These are phyloP conservation scores for Penicillium sp. DNA, from an alignment of 2,329 filamentous ascomycete species.

Conservation along the genomic window DNA sequence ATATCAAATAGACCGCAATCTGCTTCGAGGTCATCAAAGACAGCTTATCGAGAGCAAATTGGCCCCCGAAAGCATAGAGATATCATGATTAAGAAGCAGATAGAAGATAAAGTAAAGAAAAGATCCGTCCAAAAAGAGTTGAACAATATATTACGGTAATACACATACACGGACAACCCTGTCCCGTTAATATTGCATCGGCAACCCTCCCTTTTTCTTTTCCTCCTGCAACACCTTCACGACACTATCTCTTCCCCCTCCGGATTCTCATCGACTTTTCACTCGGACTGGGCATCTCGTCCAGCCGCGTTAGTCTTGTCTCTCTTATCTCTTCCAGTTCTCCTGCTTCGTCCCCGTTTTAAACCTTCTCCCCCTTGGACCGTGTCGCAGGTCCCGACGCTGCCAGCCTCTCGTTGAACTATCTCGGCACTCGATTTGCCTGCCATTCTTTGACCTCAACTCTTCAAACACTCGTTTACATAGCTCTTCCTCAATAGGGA, in stretches of 20 bases:
- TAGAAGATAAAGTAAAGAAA: not conserved
- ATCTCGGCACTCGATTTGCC: conserved; percentile 24
- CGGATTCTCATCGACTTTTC: conserved; percentile 11
- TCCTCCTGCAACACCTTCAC: conserved; percentile 13
- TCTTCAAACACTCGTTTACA: conserved; percentile 14
- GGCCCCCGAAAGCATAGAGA: not conserved
- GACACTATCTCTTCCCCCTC: conserved; percentile 1
- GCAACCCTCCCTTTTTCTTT: conserved; percentile 18
- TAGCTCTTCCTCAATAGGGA: not conserved
- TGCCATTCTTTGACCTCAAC: conserved; percentile 22
- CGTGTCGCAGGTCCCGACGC: conserved; percentile 36
- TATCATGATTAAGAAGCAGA: not conserved
- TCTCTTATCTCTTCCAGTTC: conserved; percentile 1
- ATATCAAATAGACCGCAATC: not conserved
- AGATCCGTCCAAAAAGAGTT: not conserved
- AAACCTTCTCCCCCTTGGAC: conserved; percentile 14
- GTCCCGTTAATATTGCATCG: conserved; percentile 12
- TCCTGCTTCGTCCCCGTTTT: conserved; percentile 2
- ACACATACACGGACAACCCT: conserved; percentile 6
- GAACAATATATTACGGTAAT: conserved; percentile 12
- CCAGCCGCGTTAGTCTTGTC: conserved; percentile 24
- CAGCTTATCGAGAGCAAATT: not conserved
- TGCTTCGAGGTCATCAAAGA: not conserved
- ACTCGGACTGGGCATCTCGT: conserved; percentile 25
- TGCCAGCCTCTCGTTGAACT: conserved; percentile 36